phyloP scores from a whole-genome alignment of 1,284 basidiomycete genomes.

The Ceratobasidium sp. region DNA sequence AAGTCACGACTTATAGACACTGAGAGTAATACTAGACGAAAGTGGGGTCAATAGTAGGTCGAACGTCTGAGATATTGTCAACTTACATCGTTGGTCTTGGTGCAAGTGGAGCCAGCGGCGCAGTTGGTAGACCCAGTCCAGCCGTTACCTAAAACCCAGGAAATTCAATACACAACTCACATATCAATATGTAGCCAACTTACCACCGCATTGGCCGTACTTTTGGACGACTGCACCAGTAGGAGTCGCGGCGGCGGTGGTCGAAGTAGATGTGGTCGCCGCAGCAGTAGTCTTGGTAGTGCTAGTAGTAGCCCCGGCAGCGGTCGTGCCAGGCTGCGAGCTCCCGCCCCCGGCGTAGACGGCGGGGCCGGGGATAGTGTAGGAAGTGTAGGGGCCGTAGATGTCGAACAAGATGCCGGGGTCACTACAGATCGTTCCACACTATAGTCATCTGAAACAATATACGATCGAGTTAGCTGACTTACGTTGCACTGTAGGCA shows the following conservation, averaged over 20 bases:
- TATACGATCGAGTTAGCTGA: neutral
- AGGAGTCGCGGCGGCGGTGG: conserved; percentile 16
- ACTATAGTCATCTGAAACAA: neutral
- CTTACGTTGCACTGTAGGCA: conserved; percentile 49
- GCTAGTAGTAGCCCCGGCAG: neutral
- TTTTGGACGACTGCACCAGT: conserved; percentile 14
- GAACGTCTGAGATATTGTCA: neutral
- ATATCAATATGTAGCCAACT: neutral
- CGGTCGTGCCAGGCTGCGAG: too few relatives aligned
- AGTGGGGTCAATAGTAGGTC: neutral
- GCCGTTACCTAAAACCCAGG: conserved; percentile 8
- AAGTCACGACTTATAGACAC: conserved; percentile 7
- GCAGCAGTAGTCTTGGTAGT: too few relatives aligned
- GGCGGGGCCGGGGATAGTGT: conserved; percentile 28
- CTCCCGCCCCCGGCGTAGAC: conserved; percentile 8
- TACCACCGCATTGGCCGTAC: conserved; percentile 34
- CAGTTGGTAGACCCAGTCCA: conserved; percentile 45
- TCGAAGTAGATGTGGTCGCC: neutral
- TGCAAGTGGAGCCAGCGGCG: conserved; percentile 36
- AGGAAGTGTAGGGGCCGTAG: conserved; percentile 53
- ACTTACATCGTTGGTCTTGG: conserved; percentile 41
- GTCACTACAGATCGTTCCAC: conserved; percentile 10
- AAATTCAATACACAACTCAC: neutral
- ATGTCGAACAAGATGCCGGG: conserved; percentile 52
- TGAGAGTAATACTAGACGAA: conserved; percentile 10